phyloP scores from a whole-genome alignment of 352 stramenopile species.

The Saprolegnia parasitica region DNA sequence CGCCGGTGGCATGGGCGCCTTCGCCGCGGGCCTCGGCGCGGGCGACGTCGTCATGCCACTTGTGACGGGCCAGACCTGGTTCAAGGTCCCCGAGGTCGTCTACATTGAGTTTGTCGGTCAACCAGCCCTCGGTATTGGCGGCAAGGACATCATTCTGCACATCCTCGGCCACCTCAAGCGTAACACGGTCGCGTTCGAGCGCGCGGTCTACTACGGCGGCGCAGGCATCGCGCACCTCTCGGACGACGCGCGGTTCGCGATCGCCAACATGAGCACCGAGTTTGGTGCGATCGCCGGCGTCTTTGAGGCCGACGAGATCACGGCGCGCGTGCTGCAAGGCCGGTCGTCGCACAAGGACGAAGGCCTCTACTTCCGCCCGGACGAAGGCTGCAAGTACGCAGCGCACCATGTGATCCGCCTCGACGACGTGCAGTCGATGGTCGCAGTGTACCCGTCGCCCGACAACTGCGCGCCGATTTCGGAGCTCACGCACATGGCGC shows the following conservation, averaged over 20 bases:
- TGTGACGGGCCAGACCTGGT: conserved; percentile 80
- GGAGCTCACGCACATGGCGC: conserved; percentile 68
- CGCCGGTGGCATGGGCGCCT: conserved; percentile 68
- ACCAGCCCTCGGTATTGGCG: conserved; percentile 64
- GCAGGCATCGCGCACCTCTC: conserved; percentile 55
- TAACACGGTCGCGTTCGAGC: conserved; percentile 78
- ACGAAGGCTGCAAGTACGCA: conserved; percentile 64
- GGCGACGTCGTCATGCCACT: conserved; percentile 80
- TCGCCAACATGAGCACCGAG: conserved; percentile 81
- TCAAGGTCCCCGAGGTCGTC: conserved; percentile 72
- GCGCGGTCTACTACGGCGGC: conserved; percentile 72
- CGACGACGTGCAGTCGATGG: conserved; percentile 47
- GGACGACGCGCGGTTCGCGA: conserved; percentile 74
- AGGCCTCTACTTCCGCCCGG: conserved; percentile 62
- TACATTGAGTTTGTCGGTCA: conserved; percentile 75
- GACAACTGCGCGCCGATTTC: conserved; percentile 71
- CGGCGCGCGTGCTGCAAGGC: conserved; percentile 47
- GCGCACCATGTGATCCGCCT: conserved; percentile 73
- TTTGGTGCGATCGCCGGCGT: conserved; percentile 79
- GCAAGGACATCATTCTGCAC: conserved; percentile 78
- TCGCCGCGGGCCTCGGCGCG: conserved; percentile 62
- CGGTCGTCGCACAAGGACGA: conserved; percentile 63
- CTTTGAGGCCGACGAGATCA: conserved; percentile 71
- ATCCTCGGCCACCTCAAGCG: conserved; percentile 74
- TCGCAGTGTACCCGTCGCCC: conserved; percentile 71